Conservation (phyloP, 2,329 filamentous ascomycete species). For the Penicillium griseofulvum region DNA sequence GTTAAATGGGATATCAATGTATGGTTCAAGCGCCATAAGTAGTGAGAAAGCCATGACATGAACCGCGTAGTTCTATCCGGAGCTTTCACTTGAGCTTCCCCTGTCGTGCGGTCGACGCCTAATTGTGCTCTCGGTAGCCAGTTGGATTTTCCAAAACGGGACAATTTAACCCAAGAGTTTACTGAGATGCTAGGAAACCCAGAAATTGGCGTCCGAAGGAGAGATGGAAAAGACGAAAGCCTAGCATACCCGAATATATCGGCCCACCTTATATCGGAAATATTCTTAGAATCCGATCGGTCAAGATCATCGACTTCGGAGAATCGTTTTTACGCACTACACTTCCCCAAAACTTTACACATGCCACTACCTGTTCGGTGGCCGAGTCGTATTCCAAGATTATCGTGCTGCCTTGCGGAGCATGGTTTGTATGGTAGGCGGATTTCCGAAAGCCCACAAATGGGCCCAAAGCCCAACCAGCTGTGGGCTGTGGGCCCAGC, state of each 20-base stretch:
- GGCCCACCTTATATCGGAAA: conserved; percentile 11
- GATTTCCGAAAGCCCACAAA: too few species aligned
- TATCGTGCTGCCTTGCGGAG: too few species aligned
- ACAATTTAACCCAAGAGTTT: conserved; percentile 19
- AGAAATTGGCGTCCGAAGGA: conserved; percentile 25
- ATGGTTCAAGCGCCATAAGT: background rate
- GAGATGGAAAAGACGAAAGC: conserved; percentile 21
- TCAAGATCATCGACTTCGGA: conserved; percentile 42
- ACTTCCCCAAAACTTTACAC: background rate
- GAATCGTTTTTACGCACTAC: conserved; percentile 32
- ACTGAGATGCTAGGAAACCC: conserved; percentile 25
- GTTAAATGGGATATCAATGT: conserved; percentile 24
- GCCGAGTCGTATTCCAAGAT: too few species aligned
- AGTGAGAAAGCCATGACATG: background rate
- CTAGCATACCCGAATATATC: conserved; percentile 26
- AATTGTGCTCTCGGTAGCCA: too few species aligned
- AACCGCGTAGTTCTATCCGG: background rate
- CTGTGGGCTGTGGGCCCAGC: too few species aligned
- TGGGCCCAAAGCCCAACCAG: too few species aligned
- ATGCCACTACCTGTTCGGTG: too few species aligned
- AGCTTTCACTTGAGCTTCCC: background rate
- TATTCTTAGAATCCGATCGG: conserved; percentile 9
- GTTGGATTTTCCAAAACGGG: background rate
- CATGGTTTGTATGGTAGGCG: too few species aligned
- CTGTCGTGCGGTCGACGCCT: too few species aligned